Percentiles rank a stretch among this genome's conserved stretches.
Evolutionary conservation across 495 filamentous ascomycete species (phyloP).

Genomic region (Glonium stellatum): DNA sequence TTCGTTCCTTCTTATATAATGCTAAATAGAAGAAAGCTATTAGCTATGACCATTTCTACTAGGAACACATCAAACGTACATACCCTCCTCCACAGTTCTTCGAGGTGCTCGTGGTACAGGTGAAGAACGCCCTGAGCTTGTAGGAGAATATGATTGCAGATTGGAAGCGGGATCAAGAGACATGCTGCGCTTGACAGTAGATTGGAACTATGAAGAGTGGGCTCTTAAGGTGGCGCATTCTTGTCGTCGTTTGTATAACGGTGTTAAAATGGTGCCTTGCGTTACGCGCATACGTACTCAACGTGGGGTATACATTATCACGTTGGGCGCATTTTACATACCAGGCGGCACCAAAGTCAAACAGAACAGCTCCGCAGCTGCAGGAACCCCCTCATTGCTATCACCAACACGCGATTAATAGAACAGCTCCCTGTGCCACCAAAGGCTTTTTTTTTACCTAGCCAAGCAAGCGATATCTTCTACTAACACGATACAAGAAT

Average conservation of each 20-base stretch:
- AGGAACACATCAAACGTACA: slow-evolving; percentile 19
- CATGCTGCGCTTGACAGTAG: slow-evolving; percentile 28
- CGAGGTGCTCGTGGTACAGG: slow-evolving; percentile 33
- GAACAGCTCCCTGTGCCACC: too few relatives aligned
- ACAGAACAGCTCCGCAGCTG: too few relatives aligned
- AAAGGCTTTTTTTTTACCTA: too few relatives aligned
- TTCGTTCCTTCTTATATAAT: slow-evolving; percentile 73
- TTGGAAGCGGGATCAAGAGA: slow-evolving; percentile 30
- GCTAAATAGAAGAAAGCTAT: slow-evolving; percentile 36
- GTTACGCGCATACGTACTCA: background rate
- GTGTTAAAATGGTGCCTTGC: slow-evolving; percentile 2
- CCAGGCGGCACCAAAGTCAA: too few relatives aligned
- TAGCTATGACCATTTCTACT: background rate
- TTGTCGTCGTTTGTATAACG: slow-evolving; percentile 7
- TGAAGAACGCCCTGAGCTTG: slow-evolving; percentile 37
- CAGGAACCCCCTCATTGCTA: too few relatives aligned
- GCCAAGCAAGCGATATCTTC: too few relatives aligned
- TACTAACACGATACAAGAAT: too few relatives aligned
- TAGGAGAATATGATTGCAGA: slow-evolving; percentile 31
- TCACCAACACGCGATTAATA: too few relatives aligned
- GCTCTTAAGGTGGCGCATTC: slow-evolving; percentile 17
- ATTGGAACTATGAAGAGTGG: slow-evolving; percentile 1
- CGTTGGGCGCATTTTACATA: background rate
- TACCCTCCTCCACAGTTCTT: slow-evolving; percentile 37
- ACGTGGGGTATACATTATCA: background rate